Evolutionary conservation across 345 rosid genomes (phyloP).

Genomic region (Lumnitzera racemosa): DNA sequence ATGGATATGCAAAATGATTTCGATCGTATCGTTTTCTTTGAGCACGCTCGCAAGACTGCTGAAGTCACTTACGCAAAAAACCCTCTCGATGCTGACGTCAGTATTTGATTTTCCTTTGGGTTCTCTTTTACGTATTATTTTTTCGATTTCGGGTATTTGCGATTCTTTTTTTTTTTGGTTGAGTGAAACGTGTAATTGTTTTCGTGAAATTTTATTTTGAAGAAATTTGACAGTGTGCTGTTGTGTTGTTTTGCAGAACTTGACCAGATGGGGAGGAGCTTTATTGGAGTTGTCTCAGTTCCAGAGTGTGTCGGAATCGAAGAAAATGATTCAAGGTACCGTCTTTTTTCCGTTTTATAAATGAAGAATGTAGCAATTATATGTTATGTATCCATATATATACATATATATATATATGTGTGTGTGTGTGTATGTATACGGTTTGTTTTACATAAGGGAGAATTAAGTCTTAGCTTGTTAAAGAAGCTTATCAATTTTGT

Average conservation of each 20-base stretch:
- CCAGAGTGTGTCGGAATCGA: constrained; percentile 52
- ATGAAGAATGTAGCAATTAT: too few species aligned
- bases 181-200: background rate
- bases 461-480: too few species aligned
- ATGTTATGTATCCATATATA: too few species aligned
- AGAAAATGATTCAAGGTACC: constrained; percentile 71
- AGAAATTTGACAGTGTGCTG: background rate
- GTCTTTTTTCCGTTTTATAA: background rate
- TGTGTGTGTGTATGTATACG: too few species aligned
- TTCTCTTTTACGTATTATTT: background rate
- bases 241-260: constrained; percentile 36
- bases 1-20: constrained; percentile 70
- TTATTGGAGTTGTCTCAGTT: constrained; percentile 85
- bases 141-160: background rate
- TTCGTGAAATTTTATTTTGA: too few species aligned
- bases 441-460: too few species aligned
- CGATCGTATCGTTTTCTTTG: constrained; percentile 63
- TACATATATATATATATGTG: too few species aligned
- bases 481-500: too few species aligned
- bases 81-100: constrained; percentile 77
- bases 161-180: background rate
- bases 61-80: constrained; percentile 49
- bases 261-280: constrained; percentile 84
- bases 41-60: constrained; percentile 69
- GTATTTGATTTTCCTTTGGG: constrained; percentile 6